Percentiles rank a stretch among this genome's conserved stretches.
Evolutionary conservation across 805 yeast genomes (phyloP).

Genomic region (Wickerhamiella azyma): DNA sequence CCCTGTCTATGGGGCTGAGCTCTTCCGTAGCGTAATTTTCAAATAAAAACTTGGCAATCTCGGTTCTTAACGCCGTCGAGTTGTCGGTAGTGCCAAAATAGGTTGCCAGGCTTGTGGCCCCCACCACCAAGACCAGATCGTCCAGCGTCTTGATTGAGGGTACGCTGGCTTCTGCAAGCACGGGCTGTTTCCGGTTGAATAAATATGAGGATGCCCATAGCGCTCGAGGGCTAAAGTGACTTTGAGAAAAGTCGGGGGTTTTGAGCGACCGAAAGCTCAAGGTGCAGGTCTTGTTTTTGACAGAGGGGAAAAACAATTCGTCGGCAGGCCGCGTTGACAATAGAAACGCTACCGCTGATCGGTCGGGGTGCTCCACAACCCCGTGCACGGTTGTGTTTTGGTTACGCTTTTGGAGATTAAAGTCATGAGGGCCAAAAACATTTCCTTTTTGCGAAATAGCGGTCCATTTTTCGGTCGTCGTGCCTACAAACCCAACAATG

Average conservation of each 20-base stretch:
- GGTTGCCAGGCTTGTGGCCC: neutral
- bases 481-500: neutral
- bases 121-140: neutral
- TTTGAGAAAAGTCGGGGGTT: neutral
- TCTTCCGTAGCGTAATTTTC: too few species aligned
- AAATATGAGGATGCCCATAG: slow-evolving; percentile 3
- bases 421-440: neutral
- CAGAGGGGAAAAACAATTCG: neutral
- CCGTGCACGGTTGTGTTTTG: neutral
- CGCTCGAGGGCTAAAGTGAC: neutral
- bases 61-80: neutral
- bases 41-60: neutral
- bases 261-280: neutral
- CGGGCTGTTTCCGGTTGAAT: neutral
- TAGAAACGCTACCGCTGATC: neutral
- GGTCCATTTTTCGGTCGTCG: neutral
- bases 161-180: neutral
- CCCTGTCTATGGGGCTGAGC: slow-evolving; percentile 1
- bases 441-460: neutral
- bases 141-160: neutral
- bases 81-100: slow-evolving; percentile 3
- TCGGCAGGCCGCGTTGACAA: neutral
- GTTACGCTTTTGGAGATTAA: neutral
- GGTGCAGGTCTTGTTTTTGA: neutral
- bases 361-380: neutral